Conservation (phyloP, 257 asterid species). For the Petrea volubilis region DNA sequence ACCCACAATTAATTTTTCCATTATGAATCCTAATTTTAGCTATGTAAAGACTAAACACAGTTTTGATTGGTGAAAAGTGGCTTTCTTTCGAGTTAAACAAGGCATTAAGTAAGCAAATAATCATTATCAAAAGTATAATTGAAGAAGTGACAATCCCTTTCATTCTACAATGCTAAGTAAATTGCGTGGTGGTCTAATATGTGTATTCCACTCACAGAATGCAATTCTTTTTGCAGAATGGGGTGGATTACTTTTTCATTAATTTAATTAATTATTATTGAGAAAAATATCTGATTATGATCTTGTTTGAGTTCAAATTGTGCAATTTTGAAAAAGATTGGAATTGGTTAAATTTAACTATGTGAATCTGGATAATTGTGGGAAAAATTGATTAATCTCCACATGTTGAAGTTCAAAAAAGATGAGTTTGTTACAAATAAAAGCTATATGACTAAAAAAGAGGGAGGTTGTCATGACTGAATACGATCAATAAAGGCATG, state of each 20-base stretch:
- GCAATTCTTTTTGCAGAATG: background rate
- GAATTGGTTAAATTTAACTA: too few species aligned
- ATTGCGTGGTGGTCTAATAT: constrained; percentile 9
- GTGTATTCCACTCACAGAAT: constrained; percentile 27
- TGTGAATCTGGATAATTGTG: too few species aligned
- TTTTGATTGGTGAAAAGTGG: background rate
- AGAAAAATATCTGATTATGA: background rate
- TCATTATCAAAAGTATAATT: background rate
- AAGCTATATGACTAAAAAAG: too few species aligned
- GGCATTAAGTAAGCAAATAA: background rate
- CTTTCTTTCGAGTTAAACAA: background rate
- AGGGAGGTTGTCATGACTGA: too few species aligned
- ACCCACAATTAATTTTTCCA: too few species aligned
- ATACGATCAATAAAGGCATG: too few species aligned
- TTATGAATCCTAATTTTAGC: background rate
- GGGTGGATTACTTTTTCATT: background rate
- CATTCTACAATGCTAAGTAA: constrained; percentile 26
- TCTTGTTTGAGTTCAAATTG: too few species aligned
- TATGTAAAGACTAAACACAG: background rate
- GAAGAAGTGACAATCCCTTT: constrained; percentile 6
- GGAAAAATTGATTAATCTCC: too few species aligned
- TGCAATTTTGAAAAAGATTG: too few species aligned
- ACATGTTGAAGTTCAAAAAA: too few species aligned
- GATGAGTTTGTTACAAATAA: too few species aligned
- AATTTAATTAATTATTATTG: background rate